Evolutionary conservation across 257 asterid genomes (phyloP), one percentile per base, ranked within the genome.

Genomic region (Nicotiana sylvestris): DNA sequence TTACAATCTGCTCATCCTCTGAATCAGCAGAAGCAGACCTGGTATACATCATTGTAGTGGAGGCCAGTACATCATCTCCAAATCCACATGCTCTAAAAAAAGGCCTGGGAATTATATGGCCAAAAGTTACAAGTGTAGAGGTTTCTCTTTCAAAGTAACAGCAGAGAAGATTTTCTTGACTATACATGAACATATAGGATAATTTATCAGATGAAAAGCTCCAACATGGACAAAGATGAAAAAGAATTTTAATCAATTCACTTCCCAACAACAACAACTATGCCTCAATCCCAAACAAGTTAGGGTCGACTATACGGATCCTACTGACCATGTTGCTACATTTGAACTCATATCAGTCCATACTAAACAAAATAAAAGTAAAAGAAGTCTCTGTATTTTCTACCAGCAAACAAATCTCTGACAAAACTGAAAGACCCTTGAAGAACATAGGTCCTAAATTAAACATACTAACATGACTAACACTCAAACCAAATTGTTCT

Each of bases 21-120:
- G 88, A 80, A 77, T 27, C 18, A 60, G 76, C 77, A 25, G 90
- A 83, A 72, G 86, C 30, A 9, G 90, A 83, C 69, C 87, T 81
- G 0, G 93, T 64, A 85, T 93, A 94, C 94, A 92, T 90, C 98
- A 94, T 96, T 21, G 98, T 93, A 5, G 94, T 94, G 82, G 98
- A 91, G 85, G 85, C 92, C 13, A 91, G 85, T 81, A 85, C 83
- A 85, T 94, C 96, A 18, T 90, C 93, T 76, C 92, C 98, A 76
- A 94, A 96, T 82, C 98, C 99, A 77, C 98, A 96, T 29, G 90
- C 93, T 81, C 77, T 79, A 13, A 92, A 90, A 81, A 96, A 91
- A 2, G 35, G 82, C 90, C 98, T 93, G 91, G 70, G 77, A 55
- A 80, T 62, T 21, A 70, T 32, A 64, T 6, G 72, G 12, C 68